Base-by-base conservation (phyloP, 805 yeast species). In the Tetrapisispora arboricola region DNA sequence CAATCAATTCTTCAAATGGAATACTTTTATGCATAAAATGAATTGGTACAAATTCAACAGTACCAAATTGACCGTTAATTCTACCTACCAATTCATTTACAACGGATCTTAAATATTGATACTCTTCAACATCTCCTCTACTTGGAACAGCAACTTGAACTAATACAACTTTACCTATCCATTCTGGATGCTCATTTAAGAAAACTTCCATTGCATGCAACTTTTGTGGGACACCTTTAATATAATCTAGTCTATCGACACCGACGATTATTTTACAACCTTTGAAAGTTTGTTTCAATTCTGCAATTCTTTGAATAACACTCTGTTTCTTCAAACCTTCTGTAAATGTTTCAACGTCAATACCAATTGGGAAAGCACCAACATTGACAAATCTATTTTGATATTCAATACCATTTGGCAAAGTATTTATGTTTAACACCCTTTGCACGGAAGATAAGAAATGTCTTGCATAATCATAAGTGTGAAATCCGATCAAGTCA, bases 361-460 rank as follows among this genome's bases (percentile, higher is more conserved):
- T 92, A 43, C 99, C 99, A 50, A 92, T 92, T n/a, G 99, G 98
- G 73, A 88, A 90, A 0, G 97, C 96, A 19, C 96, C 96, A 27
- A 92, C 86, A 22, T 77, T 76, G 35, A 92, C 90, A 45, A 76
- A 75, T 39, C 90, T 68, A 22, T 85, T 84, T 33, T 77, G 68
- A 57, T 72, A 85, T 46, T 81, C 80, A 16, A 92, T 84, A 16
- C 96, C 95, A 48, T 87, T 88, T 3, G 98, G 98, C 45, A 83
- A 70, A 0, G 96, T 87, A 38, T 79, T 80, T 7, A 87, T 76
- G 45, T 84, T 74, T 40, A 92, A 71, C 16, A 92, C 83, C 42
- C 95, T 72, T 44, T 87, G 80, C 10, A 92, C 95, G 1, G 95
- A 79, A 16, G 94, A 81, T 40, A 94, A 64, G 64, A 94, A 92